Conservation (phyloP, 140 eudicot genomes). For the Erigeron philadelphicus region DNA sequence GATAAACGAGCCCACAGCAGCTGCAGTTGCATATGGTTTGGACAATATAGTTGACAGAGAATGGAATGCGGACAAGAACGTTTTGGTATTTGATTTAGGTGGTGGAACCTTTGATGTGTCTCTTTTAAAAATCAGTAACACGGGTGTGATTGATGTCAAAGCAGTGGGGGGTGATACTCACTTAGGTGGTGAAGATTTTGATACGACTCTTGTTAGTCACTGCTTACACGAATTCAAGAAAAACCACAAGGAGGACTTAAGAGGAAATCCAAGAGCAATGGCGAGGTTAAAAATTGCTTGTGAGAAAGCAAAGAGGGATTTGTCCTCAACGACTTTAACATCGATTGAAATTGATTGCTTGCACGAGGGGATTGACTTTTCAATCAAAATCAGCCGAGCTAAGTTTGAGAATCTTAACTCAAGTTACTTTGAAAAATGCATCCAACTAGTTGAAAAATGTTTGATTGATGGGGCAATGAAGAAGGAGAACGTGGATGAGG, state of each 20-base stretch:
- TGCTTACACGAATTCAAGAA: neutral
- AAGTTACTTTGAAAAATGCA: neutral
- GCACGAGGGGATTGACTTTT: neutral
- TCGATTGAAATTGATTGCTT: neutral
- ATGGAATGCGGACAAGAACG: neutral
- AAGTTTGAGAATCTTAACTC: slow-evolving; percentile 4
- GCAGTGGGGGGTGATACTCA: neutral
- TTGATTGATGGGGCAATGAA: neutral
- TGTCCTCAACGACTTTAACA: neutral
- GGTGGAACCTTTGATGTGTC: slow-evolving; percentile 4
- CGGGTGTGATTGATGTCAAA: neutral
- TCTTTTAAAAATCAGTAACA: neutral
- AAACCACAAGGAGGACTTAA: neutral
- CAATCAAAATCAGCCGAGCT: neutral
- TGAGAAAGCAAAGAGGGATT: slow-evolving; percentile 9
- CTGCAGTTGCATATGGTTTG: neutral
- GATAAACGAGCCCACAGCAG: slow-evolving; percentile 9
- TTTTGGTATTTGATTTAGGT: neutral
- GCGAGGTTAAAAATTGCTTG: neutral
- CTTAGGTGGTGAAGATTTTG: slow-evolving; percentile 6
- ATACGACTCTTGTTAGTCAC: neutral
- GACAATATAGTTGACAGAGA: neutral
- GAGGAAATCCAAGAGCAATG: neutral
- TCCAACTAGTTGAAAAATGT: neutral
- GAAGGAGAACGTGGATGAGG: neutral